These are phyloP conservation scores for Penicillium argentinense DNA, from an alignment of 495 filamentous ascomycete genomes.

Conservation along the genomic window DNA sequence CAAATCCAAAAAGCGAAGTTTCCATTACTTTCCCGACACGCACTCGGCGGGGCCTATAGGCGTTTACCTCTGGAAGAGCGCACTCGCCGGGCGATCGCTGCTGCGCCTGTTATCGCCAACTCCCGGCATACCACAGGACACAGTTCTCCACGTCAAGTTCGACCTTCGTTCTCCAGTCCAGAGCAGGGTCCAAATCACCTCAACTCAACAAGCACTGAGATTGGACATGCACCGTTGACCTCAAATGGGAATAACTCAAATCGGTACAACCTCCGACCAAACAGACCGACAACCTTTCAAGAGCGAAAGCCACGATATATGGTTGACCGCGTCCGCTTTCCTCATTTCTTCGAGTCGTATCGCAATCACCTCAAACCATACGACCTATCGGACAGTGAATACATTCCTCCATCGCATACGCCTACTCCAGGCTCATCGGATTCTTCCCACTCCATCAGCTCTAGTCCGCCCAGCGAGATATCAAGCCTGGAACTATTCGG, in stretches of 20 bases:
- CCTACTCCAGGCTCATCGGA: constrained; percentile 1
- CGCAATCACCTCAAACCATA: background rate
- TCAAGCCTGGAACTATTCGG: constrained; percentile 10
- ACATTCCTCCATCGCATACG: background rate
- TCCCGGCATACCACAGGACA: background rate
- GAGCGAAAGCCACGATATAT: constrained; percentile 4
- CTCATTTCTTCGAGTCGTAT: constrained; percentile 7
- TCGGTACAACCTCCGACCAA: constrained; percentile 8
- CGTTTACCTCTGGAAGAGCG: constrained; percentile 3
- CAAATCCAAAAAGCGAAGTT: constrained; percentile 9
- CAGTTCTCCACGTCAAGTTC: no score
- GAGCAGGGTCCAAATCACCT: no score
- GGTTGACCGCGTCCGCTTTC: constrained; percentile 5
- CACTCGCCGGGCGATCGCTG: background rate
- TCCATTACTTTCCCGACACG: constrained; percentile 4
- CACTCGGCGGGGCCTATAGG: constrained; percentile 6
- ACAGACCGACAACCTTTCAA: constrained; percentile 3
- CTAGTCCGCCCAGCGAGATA: background rate
- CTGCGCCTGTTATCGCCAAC: background rate
- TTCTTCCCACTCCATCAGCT: background rate
- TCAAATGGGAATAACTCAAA: background rate
- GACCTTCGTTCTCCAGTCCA: no score
- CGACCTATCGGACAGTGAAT: background rate
- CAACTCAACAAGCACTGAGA: background rate
- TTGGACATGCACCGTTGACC: background rate